Base-by-base conservation (phyloP, 2,329 filamentous ascomycete species). In the Epichloe aotearoae region DNA sequence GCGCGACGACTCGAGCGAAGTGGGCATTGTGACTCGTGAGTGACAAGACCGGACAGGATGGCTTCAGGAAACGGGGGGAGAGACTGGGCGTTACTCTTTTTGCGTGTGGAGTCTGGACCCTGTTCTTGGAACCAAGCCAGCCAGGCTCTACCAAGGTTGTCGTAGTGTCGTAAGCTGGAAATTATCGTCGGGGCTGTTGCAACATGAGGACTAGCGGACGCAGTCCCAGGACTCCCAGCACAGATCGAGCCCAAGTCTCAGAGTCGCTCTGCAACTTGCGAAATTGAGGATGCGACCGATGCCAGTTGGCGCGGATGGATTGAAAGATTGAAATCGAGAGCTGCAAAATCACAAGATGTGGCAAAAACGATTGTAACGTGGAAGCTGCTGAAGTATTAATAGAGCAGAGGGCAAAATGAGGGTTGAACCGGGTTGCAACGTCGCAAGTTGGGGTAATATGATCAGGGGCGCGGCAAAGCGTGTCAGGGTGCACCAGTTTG, bases 1-100 rank as follows among this genome's bases (percentile, higher is more conserved):
- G 62, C 77, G 76, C 50, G 75, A 71, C 43, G 77, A 81, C 51
- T 81, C 77, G 52, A 80, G 61, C n/a, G 77, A 81, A 54, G 71
- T 64, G 62, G 76, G 75, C 77, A 81, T 81, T 51, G 8, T 49
- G 50, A 44, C 3, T 39, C 40, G 14, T 7, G 19, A 47, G 40
- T 37, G 44, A 48, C 17, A 44, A 38, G 39, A 44, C 26, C 38
- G 11, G 15, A 37, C 33, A 23, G 41, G 37, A 33, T 41, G 46
- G 49, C 39, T 42, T 41, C 42, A 38, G 20, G 11, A 33, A 30
- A 15, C 4, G 17, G 15, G 44, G 7, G 5, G 20, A 39, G 34
- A 45, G 50, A 45, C 40, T n/a, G 39, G 40, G 47, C 10, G 38
- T 34, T 39, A 11, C 23, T 49, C 7, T n/a, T 36, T 15, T 36